phyloP scores from a whole-genome alignment of 805 yeast species.

The Ogataea minuta region DNA sequence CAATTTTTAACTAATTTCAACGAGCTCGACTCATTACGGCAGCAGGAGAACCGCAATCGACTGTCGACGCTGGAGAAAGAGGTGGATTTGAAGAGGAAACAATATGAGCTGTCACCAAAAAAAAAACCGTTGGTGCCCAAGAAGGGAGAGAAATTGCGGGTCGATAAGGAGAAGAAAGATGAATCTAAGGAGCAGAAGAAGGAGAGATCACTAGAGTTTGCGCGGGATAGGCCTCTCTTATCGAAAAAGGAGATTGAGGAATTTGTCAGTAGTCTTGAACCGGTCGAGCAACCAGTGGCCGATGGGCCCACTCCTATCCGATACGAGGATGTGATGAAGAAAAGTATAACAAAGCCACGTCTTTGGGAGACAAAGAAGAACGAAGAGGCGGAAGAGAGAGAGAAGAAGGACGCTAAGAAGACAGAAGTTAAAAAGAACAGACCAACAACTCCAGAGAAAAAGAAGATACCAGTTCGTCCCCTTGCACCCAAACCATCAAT shows the following conservation, averaged over 20 bases:
- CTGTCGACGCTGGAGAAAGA: constrained; percentile 20
- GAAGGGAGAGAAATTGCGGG: constrained; percentile 19
- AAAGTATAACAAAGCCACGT: background rate
- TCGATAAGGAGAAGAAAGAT: background rate
- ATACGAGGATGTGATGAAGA: constrained; percentile 2
- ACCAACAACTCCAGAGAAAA: too few species aligned
- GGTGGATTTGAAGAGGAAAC: constrained; percentile 20
- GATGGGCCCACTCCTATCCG: background rate
- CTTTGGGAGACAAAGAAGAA: too few species aligned
- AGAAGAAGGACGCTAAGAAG: too few species aligned
- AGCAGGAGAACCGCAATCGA: constrained; percentile 21
- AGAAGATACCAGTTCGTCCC: too few species aligned
- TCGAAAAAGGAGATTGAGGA: background rate
- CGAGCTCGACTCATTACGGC: constrained; percentile 18
- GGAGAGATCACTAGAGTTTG: background rate
- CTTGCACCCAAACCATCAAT: background rate
- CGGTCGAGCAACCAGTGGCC: background rate
- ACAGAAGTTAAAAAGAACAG: background rate
- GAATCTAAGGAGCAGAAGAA: background rate
- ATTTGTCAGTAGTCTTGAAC: background rate
- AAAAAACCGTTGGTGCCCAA: constrained; percentile 29
- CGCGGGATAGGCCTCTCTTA: background rate
- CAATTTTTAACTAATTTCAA: constrained; percentile 24
- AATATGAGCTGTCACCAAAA: constrained; percentile 23
- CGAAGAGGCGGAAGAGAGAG: too few species aligned